Evolutionary conservation across 129 eudicot species (phyloP).

Genomic region (Helichrysum umbraculigerum): DNA sequence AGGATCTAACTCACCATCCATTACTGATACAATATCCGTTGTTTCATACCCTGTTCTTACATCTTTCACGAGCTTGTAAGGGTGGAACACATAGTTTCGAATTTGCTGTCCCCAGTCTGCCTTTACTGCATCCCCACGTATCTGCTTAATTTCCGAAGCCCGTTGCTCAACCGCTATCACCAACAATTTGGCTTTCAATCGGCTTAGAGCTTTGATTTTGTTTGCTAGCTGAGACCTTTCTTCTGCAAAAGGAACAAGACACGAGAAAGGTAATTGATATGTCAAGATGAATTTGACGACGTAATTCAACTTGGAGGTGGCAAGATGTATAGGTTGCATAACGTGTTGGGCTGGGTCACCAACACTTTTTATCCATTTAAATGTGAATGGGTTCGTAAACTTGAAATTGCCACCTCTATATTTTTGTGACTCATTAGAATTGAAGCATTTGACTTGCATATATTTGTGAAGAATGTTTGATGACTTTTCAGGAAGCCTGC

Average conservation of each 20-base stretch:
- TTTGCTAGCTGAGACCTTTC: slow-evolving; percentile 81
- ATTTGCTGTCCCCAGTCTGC: slow-evolving; percentile 99
- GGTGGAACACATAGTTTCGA: slow-evolving; percentile 90
- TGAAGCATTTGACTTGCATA: too few relatives aligned
- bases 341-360: too few relatives aligned
- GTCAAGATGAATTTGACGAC: neutral
- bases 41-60: slow-evolving; percentile 85
- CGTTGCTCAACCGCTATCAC: slow-evolving; percentile 90
- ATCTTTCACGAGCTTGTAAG: slow-evolving; percentile 97
- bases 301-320: neutral
- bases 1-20: slow-evolving; percentile 97
- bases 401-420: too few relatives aligned
- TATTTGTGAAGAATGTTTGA: neutral
- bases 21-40: slow-evolving; percentile 73
- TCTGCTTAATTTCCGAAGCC: slow-evolving; percentile 92
- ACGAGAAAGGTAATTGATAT: neutral
- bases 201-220: slow-evolving; percentile 77
- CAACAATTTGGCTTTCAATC: slow-evolving; percentile 86
- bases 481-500: too few relatives aligned
- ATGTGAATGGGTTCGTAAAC: too few relatives aligned
- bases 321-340: neutral
- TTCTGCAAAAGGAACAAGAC: slow-evolving; percentile 40
- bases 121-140: slow-evolving; percentile 86
- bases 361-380: too few relatives aligned
- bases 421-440: too few relatives aligned